phyloP scores from a whole-genome alignment of 805 yeast species.

The Wilhelminamyces savonicus region DNA sequence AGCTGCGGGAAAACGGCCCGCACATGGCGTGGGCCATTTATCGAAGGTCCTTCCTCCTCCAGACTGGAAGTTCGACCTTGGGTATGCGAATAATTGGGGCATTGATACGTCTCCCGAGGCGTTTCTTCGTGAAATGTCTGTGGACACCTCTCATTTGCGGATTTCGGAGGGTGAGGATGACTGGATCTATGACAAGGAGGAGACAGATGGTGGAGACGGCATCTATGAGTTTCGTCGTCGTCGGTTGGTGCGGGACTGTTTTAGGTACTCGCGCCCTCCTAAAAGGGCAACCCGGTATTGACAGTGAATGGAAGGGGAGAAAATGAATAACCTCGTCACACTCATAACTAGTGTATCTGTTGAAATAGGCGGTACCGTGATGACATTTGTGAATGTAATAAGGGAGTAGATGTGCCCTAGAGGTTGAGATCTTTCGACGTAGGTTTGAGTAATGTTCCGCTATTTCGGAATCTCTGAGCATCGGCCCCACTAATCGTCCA shows the following conservation, averaged over 20 bases:
- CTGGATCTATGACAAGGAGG: conserved; percentile 43
- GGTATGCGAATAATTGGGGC: conserved; percentile 53
- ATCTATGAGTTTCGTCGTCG: conserved; percentile 52
- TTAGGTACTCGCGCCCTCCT: conserved; percentile 28
- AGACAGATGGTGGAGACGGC: conserved; percentile 25
- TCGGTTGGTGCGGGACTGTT: conserved; percentile 47
- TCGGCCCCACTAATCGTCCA: no score
- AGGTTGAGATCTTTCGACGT: no score
- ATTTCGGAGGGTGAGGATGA: conserved; percentile 25
- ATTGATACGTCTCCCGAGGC: conserved; percentile 46
- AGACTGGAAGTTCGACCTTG: conserved; percentile 65
- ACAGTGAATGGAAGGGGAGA: no score
- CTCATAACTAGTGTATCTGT: no score
- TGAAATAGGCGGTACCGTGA: no score
- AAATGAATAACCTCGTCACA: no score
- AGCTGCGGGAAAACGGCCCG: conserved; percentile 48
- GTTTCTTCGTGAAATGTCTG: conserved; percentile 48
- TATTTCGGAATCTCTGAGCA: no score
- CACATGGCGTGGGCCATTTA: conserved; percentile 52
- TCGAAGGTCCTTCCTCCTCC: conserved; percentile 58
- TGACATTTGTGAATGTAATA: no score
- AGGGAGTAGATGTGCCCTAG: no score
- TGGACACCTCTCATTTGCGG: conserved; percentile 12
- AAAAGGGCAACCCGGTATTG: neutral
- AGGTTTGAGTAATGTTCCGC: no score